Percentiles rank a stretch among this genome's conserved stretches.
These are phyloP conservation scores for Talaromyces adpressus DNA, from an alignment of 495 filamentous ascomycete species.

Conservation along the genomic window DNA sequence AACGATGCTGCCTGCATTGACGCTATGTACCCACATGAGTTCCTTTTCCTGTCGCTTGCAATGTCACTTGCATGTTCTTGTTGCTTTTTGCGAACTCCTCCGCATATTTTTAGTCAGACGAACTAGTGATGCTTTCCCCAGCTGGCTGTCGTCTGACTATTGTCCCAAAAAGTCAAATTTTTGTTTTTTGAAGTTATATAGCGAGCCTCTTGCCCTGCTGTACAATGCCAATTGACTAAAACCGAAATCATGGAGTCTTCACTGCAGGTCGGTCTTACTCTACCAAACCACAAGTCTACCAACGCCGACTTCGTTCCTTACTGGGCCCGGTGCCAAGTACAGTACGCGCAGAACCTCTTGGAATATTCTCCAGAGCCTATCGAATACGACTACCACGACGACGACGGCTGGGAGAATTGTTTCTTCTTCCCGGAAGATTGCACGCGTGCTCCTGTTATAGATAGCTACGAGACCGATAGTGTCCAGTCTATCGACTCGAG, in stretches of 20 bases:
- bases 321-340: slow-evolving; percentile 33
- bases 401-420: slow-evolving; percentile 39
- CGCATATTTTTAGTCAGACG: not conserved
- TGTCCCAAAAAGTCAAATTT: not conserved
- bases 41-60: slow-evolving; percentile 1
- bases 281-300: slow-evolving; percentile 6
- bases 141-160: slow-evolving; percentile 2
- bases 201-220: not conserved
- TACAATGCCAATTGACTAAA: not conserved
- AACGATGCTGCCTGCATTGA: slow-evolving; percentile 1
- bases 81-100: not conserved
- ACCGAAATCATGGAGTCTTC: slow-evolving; percentile 5
- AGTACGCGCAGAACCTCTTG: slow-evolving; percentile 35
- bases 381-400: slow-evolving; percentile 41
- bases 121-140: not conserved
- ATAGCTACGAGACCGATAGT: slow-evolving; percentile 10
- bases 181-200: not conserved
- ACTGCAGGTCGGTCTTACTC: not conserved
- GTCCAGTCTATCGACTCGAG: slow-evolving; percentile 3
- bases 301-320: slow-evolving; percentile 28
- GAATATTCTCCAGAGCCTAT: slow-evolving; percentile 37
- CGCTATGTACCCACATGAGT: slow-evolving; percentile 3
- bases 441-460: slow-evolving; percentile 29
- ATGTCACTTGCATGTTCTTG: not conserved
- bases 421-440: slow-evolving; percentile 45